A percentile compares a stretch with the other conserved stretches of the same genome.
Evolutionary conservation across 371 early-diverging fungal species (phyloP).

Genomic region (Amoeboradix gromovi): DNA sequence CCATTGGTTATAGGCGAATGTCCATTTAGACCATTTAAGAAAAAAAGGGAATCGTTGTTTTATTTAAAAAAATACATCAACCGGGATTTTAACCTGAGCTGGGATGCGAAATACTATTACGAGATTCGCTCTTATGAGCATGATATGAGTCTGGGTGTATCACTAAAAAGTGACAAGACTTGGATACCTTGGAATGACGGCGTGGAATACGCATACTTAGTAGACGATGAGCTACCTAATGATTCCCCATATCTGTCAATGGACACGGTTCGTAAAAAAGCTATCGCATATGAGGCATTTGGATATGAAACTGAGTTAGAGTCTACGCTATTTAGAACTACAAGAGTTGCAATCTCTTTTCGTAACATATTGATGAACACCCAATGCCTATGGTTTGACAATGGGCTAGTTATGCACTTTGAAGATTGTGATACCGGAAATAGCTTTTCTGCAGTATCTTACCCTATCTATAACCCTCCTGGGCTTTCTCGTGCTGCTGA

Average conservation of each 20-base stretch:
- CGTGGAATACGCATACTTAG: neutral
- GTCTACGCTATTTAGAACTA: neutral
- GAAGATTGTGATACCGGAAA: neutral
- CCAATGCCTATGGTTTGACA: neutral
- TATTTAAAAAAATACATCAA: neutral
- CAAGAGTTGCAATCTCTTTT: neutral
- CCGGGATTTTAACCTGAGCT: neutral
- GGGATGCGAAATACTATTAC: neutral
- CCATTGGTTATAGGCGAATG: neutral
- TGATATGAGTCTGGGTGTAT: neutral
- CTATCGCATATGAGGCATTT: neutral
- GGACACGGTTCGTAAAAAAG: neutral
- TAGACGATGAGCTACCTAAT: neutral
- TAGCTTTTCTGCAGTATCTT: neutral
- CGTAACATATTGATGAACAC: neutral
- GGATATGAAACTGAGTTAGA: neutral
- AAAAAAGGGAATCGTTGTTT: neutral
- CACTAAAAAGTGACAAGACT: neutral
- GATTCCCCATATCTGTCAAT: neutral
- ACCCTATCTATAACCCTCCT: neutral
- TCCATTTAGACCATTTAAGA: neutral
- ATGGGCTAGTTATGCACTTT: neutral
- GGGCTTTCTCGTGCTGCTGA: neutral
- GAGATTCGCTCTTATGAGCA: neutral
- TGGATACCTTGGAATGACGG: neutral